Conservation (phyloP, 2,329 filamentous ascomycete genomes). For the Penicillium sp. region DNA sequence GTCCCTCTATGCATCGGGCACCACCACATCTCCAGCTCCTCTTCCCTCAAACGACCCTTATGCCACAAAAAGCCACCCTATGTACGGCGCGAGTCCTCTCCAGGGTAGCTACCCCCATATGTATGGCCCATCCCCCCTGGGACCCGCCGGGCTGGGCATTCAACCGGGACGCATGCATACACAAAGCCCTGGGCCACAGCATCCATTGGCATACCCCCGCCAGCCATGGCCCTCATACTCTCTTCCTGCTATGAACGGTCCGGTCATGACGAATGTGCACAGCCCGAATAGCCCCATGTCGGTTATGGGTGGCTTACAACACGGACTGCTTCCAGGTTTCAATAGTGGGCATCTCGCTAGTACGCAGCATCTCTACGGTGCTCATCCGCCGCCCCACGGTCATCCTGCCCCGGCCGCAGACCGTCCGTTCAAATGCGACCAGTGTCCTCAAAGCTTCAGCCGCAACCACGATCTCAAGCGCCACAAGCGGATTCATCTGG, state of each 20-base stretch:
- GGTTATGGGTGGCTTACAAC: conserved; percentile 58
- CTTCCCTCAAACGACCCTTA: conserved; percentile 56
- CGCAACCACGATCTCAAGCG: conserved; percentile 93
- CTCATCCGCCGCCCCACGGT: conserved; percentile 51
- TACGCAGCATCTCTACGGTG: conserved; percentile 57
- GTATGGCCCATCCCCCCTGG: conserved; percentile 27
- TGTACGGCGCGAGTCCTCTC: conserved; percentile 46
- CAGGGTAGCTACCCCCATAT: conserved; percentile 42
- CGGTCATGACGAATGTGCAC: conserved; percentile 72
- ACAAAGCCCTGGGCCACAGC: conserved; percentile 43
- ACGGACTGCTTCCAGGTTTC: conserved; percentile 54
- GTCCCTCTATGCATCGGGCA: conserved; percentile 28
- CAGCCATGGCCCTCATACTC: conserved; percentile 50
- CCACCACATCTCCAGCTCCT: conserved; percentile 47
- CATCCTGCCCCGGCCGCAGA: conserved; percentile 60
- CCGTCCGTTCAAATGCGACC: conserved; percentile 88
- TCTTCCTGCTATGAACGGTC: conserved; percentile 58
- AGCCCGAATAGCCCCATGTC: conserved; percentile 68
- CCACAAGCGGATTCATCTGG: conserved; percentile 90
- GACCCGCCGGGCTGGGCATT: conserved; percentile 39
- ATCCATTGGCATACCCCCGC: conserved; percentile 35
- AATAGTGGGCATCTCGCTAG: conserved; percentile 57
- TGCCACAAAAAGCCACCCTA: conserved; percentile 49
- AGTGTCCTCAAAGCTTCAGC: conserved; percentile 90
- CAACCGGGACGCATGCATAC: conserved; percentile 51